Base-by-base conservation (phyloP, 148 eudicot genomes). In the Camellia lanceoleosa region DNA sequence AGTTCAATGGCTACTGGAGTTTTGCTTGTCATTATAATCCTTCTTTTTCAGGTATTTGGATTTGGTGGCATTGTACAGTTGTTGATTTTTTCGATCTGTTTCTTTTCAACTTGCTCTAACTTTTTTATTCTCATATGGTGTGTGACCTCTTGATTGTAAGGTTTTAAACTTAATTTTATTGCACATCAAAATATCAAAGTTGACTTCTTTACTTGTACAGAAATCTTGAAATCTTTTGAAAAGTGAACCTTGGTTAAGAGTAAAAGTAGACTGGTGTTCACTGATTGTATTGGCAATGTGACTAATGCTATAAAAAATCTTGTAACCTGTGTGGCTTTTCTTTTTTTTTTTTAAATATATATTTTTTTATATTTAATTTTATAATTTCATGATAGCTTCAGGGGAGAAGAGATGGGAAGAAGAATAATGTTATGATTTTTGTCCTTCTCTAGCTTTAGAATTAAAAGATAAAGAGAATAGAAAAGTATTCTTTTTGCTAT, bases 1-100 rank as follows among this genome's bases (percentile, higher is more conserved):
- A 93, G 97, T 78, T 92, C 98, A 41, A 96, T 96, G 99, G 91
- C 89, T 23, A 88, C 92, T 43, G 99, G 99, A 73, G 86, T 96
- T 72, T 85, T 92, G 10, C 92, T 93, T 74, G 99, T 96, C 78
- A 78, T 96, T 82, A 80, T 96, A 63, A 90, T 96, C 85, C 85
- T 96, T 80, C 97, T 96, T 43, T 93, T 93, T 82, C 99, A 96
- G 98, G 99, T 96, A 88, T 73, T 71, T n/a, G 47, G 19, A 30
- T 30, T 30, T 30, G 1, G 38, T 30, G 38, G 38, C 38, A 30
- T 30, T 30, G 38, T 30, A 30, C 38, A 30, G 38, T 30, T 30
- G 38, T 30, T 30, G 38, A 30, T 30, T 30, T 30, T 30, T 30
- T 30, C 38, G 38, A 30, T 30, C 38, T 30, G 38, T 30, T 30